Conservation (phyloP, 1,284 basidiomycete genomes). For the Vanrija humicola region DNA sequence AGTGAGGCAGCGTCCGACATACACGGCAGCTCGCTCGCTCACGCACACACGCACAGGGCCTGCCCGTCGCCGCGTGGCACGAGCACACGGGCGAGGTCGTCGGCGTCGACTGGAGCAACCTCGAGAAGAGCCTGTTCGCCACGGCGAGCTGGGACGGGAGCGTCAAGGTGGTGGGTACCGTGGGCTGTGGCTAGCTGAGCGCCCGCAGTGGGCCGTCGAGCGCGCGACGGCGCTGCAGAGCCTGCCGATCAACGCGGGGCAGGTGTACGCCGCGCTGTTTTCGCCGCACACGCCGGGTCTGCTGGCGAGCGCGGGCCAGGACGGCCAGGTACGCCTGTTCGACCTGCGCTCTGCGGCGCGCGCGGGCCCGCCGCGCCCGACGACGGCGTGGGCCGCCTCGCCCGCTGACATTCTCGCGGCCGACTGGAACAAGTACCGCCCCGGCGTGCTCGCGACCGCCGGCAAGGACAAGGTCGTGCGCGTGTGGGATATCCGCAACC, state of each 20-base stretch:
- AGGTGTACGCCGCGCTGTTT: constrained; percentile 84
- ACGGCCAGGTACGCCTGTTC: constrained; percentile 75
- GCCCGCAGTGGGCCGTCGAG: constrained; percentile 76
- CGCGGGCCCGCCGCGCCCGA: background rate
- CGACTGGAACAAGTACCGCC: constrained; percentile 59
- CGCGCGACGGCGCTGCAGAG: constrained; percentile 71
- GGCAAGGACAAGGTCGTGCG: constrained; percentile 52
- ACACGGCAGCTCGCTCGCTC: too few species aligned
- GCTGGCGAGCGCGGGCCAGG: constrained; percentile 76
- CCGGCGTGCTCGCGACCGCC: constrained; percentile 51
- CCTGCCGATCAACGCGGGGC: constrained; percentile 58
- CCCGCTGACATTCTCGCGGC: constrained; percentile 39
- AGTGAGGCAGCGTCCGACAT: background rate
- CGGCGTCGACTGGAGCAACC: constrained; percentile 95
- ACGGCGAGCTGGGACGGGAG: constrained; percentile 90
- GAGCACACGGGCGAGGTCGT: constrained; percentile 91
- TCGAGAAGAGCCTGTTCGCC: constrained; percentile 83
- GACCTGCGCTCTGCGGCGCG: constrained; percentile 51
- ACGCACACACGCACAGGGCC: constrained; percentile 23
- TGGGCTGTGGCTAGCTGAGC: background rate
- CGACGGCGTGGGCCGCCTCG: constrained; percentile 1
- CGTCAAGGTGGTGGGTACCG: constrained; percentile 70
- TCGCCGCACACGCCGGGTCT: constrained; percentile 83
- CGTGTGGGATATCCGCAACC: constrained; percentile 50
- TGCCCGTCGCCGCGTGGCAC: constrained; percentile 83